Percentiles rank a stretch among this genome's conserved stretches.
These are phyloP conservation scores for Lipomyces yamanashiensis DNA, from an alignment of 805 yeast genomes.

Conservation along the genomic window DNA sequence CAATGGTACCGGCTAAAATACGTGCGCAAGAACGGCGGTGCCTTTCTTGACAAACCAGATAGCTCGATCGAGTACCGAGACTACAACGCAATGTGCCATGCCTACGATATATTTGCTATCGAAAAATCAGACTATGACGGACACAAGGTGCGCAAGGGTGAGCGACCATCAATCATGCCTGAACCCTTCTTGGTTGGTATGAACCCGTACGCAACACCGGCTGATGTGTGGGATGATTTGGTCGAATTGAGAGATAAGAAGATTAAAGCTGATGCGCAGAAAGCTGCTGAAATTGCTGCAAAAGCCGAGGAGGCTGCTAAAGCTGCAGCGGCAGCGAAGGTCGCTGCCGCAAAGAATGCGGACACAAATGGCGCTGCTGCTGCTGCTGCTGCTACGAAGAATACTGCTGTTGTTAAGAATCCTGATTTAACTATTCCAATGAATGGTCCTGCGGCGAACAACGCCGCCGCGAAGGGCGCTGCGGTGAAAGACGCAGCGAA, in stretches of 20 bases:
- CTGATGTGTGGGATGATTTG: conserved; percentile 15
- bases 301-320: not conserved
- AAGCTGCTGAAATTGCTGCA: not conserved
- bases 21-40: conserved; percentile 17
- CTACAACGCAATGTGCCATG: conserved; percentile 14
- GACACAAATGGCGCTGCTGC: not conserved
- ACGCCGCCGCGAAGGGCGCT: too few relatives aligned
- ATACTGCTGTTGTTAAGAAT: too few relatives aligned
- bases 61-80: not conserved
- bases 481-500: too few relatives aligned
- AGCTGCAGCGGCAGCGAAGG: too few relatives aligned
- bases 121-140: conserved; percentile 1
- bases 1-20: conserved; percentile 9
- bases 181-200: conserved; percentile 19
- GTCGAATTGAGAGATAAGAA: conserved; percentile 2
- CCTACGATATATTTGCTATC: conserved; percentile 9
- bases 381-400: not conserved
- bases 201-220: conserved; percentile 15
- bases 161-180: conserved; percentile 20
- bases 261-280: conserved; percentile 1
- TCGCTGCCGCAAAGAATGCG: not conserved
- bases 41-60: conserved; percentile 11
- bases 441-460: too few relatives aligned
- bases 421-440: too few relatives aligned
- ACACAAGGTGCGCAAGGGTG: conserved; percentile 5